Percentiles rank a stretch among this genome's conserved stretches.
These are phyloP conservation scores for Sisymbrium altissimum DNA, from an alignment of 345 rosid genomes.

Conservation along the genomic window DNA sequence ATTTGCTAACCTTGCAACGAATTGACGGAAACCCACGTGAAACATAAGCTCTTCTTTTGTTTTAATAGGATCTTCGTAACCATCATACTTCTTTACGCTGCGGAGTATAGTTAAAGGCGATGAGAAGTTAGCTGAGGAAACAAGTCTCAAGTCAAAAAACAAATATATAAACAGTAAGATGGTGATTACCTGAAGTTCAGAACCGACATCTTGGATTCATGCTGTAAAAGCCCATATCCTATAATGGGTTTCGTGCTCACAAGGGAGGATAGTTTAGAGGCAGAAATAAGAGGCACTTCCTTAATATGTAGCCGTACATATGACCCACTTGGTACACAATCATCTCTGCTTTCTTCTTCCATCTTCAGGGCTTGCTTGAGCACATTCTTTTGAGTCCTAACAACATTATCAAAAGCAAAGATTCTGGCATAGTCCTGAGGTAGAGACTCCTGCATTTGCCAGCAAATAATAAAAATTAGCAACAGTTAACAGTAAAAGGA, in stretches of 20 bases:
- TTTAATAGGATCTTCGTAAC: constrained; percentile 74
- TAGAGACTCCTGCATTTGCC: constrained; percentile 71
- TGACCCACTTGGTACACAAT: constrained; percentile 53
- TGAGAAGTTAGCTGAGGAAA: constrained; percentile 10
- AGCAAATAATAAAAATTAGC: constrained; percentile 2
- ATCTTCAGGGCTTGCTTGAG: constrained; percentile 51
- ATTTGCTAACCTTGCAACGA: constrained; percentile 64
- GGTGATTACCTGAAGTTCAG: constrained; percentile 78
- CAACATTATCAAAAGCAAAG: constrained; percentile 84
- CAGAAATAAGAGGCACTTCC: constrained; percentile 58
- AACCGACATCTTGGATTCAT: constrained; percentile 97
- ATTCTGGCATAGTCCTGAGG: constrained; percentile 90
- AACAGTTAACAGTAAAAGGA: not conserved
- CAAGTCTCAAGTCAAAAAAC: constrained; percentile 4
- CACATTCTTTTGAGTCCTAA: constrained; percentile 83
- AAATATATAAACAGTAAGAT: not conserved
- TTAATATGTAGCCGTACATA: constrained; percentile 70
- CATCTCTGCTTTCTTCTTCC: constrained; percentile 57
- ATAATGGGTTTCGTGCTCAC: constrained; percentile 49
- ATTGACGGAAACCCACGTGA: constrained; percentile 94
- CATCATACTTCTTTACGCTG: constrained; percentile 81
- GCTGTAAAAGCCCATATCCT: constrained; percentile 86
- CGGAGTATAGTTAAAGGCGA: constrained; percentile 10
- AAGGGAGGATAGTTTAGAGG: constrained; percentile 50
- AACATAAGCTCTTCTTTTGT: constrained; percentile 85